Evolutionary conservation across 371 early-diverging fungal genomes (phyloP), one percentile per base, ranked within the genome.

Genomic region (Choanephora cucurbitarum): DNA sequence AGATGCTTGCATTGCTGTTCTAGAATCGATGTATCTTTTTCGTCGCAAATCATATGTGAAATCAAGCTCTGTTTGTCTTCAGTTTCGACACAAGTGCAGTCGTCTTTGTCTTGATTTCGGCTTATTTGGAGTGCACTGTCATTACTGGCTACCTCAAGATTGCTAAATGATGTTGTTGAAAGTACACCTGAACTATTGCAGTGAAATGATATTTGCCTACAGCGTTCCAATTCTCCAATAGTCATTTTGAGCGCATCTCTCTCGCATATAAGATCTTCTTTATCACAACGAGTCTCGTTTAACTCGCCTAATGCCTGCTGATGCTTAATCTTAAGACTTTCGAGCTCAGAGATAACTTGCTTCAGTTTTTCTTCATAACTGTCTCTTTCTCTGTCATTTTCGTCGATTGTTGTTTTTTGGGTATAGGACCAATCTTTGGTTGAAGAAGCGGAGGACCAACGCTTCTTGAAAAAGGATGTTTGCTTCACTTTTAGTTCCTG

Each of bases 201-300:
- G n/a, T 11, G 9, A 14, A 13, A 37, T 7, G 37, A 37, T 11
- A 37, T 37, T 14, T 37, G 37, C 11, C 43, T 40, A 33, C 62
- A 44, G 14, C 69, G 57, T 33, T 76, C 77, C 3, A 76, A 55
- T 47, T 70, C 71, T 3, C 44, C 18, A 17, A 76, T 72, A 0
- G 77, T 76, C 31, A 70, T 48, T 46, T 76, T 72, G 5, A 76
- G 37, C 11, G 77, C 77, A 55, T 73, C 73, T 22, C 77, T 57
- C 46, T 76, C 77, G 2, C 61, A 66, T 44, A 59, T 68, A 10
- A 73, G 44, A 44, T 76, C 77, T 37, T 70, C 61, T 24, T 70
- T 72, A 49, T 72, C 77, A 54, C 66, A 61, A 19, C 59, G 61
- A 11, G 69, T 39, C 43, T 76, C 73, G 0, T 37, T 18, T 17